Evolutionary conservation across 1,139 yeast species (phyloP), one percentile per base, ranked within the genome.

Genomic region (Arxiozyma slooffiae): DNA sequence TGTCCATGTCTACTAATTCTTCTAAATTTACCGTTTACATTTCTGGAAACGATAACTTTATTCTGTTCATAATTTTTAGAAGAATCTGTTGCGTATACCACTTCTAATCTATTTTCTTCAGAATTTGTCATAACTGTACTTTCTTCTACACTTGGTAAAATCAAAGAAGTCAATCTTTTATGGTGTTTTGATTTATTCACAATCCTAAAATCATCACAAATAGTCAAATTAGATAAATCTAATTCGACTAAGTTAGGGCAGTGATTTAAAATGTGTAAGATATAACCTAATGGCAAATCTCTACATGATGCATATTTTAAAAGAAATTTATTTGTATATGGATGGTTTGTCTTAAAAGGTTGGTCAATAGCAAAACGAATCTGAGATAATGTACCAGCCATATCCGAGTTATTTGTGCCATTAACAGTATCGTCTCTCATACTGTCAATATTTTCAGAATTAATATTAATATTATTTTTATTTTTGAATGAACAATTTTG

Each of bases 261-360:
- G 39, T 77, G 66, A 41, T 74, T 74, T 41, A 85, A 62, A 44
- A 84, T 60, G 63, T 82, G 88, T 34, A 84, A 62, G 7, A 84
- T 60, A 58, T 79, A 78, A 0, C 92, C 94, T 46, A 81, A 69
- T 0, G 94, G 94, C 5, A 85, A 60, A 64, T 85, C 94, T 57
- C 74, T 78, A 18, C 81, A 74, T 22, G 75, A 71, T 2, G 85
- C 74, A 60, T 81, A 82, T 60, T 76, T 80, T 48, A 73, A 60
- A 41, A 84, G 63, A 55, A 78, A 79, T 55, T 76, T 75, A 60
- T 80, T 82, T 46, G 81, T 80, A 40, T 69, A 63, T 3, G 90
- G 92, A 61, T 84, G 90, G 9, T 64, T 47, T 0, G 53, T 50
- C 23, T 43, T 52, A 26, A 51, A 47, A n/a, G 60, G 57, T 38